phyloP scores from a whole-genome alignment of 441 rosid genomes.

The Eruca vesicaria region DNA sequence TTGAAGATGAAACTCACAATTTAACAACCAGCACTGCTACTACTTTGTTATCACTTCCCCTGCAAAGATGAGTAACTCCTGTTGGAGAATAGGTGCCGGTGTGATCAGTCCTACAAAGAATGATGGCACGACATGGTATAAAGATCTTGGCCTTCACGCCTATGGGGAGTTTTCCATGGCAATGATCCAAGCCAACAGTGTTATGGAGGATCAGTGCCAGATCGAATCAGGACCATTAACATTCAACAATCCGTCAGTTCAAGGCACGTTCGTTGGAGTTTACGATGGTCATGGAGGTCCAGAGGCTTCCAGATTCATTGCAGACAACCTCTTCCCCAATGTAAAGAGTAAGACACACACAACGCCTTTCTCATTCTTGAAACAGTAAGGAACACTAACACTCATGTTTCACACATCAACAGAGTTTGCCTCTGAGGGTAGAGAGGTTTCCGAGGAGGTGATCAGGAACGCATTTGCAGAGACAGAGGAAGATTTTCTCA shows the following conservation, averaged over 20 bases:
- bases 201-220: slow-evolving; percentile 81
- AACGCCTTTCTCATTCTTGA: not conserved
- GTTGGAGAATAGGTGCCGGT: slow-evolving; percentile 53
- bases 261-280: slow-evolving; percentile 70
- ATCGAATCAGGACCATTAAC: slow-evolving; percentile 75
- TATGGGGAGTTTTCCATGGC: slow-evolving; percentile 87
- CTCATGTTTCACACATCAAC: slow-evolving; percentile 3
- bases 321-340: slow-evolving; percentile 55
- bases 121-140: slow-evolving; percentile 72
- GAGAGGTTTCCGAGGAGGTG: slow-evolving; percentile 40
- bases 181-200: slow-evolving; percentile 71
- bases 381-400: slow-evolving; percentile 11
- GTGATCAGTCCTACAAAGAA: slow-evolving; percentile 40
- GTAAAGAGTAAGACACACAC: slow-evolving; percentile 55
- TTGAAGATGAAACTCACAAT: slow-evolving; percentile 31
- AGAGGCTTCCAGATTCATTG: slow-evolving; percentile 69
- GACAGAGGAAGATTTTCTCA: slow-evolving; percentile 53
- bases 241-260: slow-evolving; percentile 43
- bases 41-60: not conserved
- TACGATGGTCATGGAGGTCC: slow-evolving; percentile 92
- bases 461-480: slow-evolving; percentile 45
- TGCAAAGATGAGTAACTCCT: slow-evolving; percentile 58
- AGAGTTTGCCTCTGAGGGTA: slow-evolving; percentile 44
- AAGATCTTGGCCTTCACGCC: slow-evolving; percentile 63
- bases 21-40: slow-evolving; percentile 24